phyloP scores from a whole-genome alignment of 2,329 filamentous ascomycete species.

The Sporothrix euskadiensis region DNA sequence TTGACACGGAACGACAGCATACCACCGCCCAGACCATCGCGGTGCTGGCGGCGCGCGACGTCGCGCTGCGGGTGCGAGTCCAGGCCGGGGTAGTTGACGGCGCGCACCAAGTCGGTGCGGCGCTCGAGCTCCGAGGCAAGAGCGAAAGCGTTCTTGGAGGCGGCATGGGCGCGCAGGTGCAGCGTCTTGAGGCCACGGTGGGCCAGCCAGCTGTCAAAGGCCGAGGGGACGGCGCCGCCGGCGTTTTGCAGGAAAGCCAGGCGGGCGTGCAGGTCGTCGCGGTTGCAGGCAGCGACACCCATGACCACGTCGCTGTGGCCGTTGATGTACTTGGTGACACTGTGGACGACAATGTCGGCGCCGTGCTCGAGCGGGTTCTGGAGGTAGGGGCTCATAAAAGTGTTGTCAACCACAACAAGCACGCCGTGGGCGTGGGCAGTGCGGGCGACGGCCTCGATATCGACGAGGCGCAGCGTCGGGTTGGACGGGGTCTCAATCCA shows the following conservation, averaged over 20 bases:
- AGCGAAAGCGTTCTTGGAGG: slow-evolving; percentile 74
- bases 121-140: slow-evolving; percentile 76
- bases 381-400: slow-evolving; percentile 92
- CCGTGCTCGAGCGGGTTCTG: slow-evolving; percentile 95
- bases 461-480: slow-evolving; percentile 87
- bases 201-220: slow-evolving; percentile 97
- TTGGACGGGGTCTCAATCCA: slow-evolving; percentile 98
- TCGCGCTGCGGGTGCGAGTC: slow-evolving; percentile 81
- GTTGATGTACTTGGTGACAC: slow-evolving; percentile 99
- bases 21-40: slow-evolving; percentile 89
- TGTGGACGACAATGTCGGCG: slow-evolving; percentile 95
- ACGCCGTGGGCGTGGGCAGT: slow-evolving; percentile 86
- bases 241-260: slow-evolving; percentile 95
- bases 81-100: slow-evolving; percentile 94
- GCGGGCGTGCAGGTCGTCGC: slow-evolving; percentile 71
- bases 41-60: slow-evolving; percentile 88
- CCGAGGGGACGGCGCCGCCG: slow-evolving; percentile 88
- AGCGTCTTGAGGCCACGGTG: slow-evolving; percentile 96
- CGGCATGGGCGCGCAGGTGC: slow-evolving; percentile 86
- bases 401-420: slow-evolving; percentile 98
- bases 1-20: slow-evolving; percentile 97
- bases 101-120: slow-evolving; percentile 72
- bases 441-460: slow-evolving; percentile 82
- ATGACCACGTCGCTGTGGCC: slow-evolving; percentile 96
- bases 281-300: slow-evolving; percentile 96